phyloP scores from a whole-genome alignment of 352 stramenopile species.

The Phytophthora crassamura region DNA sequence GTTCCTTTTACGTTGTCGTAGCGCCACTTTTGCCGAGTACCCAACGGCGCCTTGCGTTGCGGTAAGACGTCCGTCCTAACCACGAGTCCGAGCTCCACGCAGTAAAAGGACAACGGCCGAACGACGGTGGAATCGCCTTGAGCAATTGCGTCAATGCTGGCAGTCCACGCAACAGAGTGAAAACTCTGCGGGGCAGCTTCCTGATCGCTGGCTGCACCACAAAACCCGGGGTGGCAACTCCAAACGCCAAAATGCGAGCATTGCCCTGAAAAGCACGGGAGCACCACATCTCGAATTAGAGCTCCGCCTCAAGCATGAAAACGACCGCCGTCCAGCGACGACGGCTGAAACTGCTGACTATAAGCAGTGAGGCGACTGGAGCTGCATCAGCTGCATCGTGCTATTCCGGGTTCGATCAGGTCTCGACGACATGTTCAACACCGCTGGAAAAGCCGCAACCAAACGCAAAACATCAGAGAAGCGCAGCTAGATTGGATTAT shows the following conservation, averaged over 20 bases:
- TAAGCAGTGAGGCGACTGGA: constrained; percentile 10
- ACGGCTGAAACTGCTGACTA: constrained; percentile 33
- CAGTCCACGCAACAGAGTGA: neutral
- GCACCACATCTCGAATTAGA: constrained; percentile 46
- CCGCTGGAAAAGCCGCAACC: neutral
- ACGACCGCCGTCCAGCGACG: constrained; percentile 17
- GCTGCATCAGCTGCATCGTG: neutral
- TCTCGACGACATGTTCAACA: constrained; percentile 30
- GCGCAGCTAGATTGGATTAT: constrained; percentile 13
- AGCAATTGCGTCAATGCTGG: constrained; percentile 3
- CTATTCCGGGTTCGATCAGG: constrained; percentile 29
- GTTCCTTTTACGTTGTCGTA: constrained; percentile 49
- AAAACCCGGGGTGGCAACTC: constrained; percentile 20
- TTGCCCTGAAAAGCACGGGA: constrained; percentile 28
- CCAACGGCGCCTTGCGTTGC: constrained; percentile 10
- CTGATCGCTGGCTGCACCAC: neutral
- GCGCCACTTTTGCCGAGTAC: constrained; percentile 45
- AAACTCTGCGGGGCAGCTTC: constrained; percentile 1
- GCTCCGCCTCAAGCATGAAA: constrained; percentile 29
- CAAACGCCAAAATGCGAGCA: constrained; percentile 32
- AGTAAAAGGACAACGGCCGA: neutral
- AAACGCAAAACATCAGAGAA: neutral
- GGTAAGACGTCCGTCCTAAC: constrained; percentile 16
- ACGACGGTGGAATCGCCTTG: constrained; percentile 20
- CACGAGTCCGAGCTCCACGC: neutral